Evolutionary conservation across 1,284 basidiomycete genomes (phyloP), one percentile per base, ranked within the genome.

Genomic region (Meira miltonrushii): DNA sequence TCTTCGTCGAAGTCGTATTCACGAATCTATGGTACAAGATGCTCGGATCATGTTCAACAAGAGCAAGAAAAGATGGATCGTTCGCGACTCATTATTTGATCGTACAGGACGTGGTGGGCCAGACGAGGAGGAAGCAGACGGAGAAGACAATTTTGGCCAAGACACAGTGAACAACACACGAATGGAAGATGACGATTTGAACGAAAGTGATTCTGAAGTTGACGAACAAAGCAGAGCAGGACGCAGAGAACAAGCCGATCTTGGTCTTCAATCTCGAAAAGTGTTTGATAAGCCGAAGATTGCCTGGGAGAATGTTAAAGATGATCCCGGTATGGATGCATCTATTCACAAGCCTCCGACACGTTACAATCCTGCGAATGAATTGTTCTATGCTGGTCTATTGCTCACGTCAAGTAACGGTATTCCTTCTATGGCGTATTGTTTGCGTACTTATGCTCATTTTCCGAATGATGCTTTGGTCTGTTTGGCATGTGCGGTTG

Each of bases 371-470:
- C 89, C 92, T 0, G 79, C 88, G 21, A 82, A 86, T 56, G 84
- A 90, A 38, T 82, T 87, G 1, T 81, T 91, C n/a, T 95, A 96
- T 75, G 92, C 90, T 0, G 88, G 90, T 74, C 84, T 93, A 62
- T 87, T 91, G 75, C 83, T 91, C 8, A 85, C 86, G 1, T 87
- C 89, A 2, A 88, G 86, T 79, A 92, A 89, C 67, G 93, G 88
- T 75, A 90, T 95, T 72, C 88, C 88, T 58, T 89, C 91, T 0
- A 85, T 95, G 48, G 92, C 90, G 72, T 96, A 97, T 74, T 82
- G 94, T 40, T 79, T 93, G 39, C 87, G 92, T 65, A 90, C 90
- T 0, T 91, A 89, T 76, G 90, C 92, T 62, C 83, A 89, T 62
- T 87, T 86, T 63, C 87, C 85, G 0, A 82, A 88, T 28, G 90